These are phyloP conservation scores for Leccinum uliginosum DNA, from an alignment of 768 basidiomycete species.

Conservation along the genomic window DNA sequence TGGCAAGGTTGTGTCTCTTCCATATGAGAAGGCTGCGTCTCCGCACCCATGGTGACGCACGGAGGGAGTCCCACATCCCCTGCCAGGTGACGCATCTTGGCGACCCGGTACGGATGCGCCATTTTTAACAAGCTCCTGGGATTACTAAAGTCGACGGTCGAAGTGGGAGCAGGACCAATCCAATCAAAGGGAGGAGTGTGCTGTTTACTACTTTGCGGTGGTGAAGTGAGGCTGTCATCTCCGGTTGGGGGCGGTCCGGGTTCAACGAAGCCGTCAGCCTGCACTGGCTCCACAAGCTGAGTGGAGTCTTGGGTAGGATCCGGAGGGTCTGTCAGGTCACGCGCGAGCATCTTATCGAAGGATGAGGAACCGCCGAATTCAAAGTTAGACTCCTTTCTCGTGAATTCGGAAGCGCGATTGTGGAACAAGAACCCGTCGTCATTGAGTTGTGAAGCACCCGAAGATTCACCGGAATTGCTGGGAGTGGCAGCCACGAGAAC, in stretches of 20 bases:
- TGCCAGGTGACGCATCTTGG: conserved; percentile 22
- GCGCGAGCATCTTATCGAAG: conserved; percentile 37
- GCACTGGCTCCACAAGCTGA: conserved; percentile 7
- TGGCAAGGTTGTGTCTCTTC: conserved; percentile 18
- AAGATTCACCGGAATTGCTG: conserved; percentile 34
- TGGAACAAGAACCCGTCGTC: conserved; percentile 9
- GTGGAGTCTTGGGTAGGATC: conserved; percentile 22
- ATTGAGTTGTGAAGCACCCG: conserved; percentile 12
- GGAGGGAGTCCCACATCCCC: conserved; percentile 18
- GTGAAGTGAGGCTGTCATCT: not conserved
- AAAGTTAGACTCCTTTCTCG: conserved; percentile 28
- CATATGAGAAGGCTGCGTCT: conserved; percentile 16
- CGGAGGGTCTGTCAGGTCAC: conserved; percentile 23
- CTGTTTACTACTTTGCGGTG: conserved; percentile 1
- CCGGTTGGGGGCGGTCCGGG: not conserved
- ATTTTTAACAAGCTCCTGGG: conserved; percentile 29
- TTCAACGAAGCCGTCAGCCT: conserved; percentile 1
- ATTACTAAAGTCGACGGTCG: conserved; percentile 21
- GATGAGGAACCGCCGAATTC: conserved; percentile 40
- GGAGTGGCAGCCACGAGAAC: conserved; percentile 56
- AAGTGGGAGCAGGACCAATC: conserved; percentile 14
- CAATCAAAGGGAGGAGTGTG: conserved; percentile 18
- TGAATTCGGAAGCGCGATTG: conserved; percentile 8
- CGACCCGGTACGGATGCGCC: conserved; percentile 34
- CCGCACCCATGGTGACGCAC: conserved; percentile 4